phyloP scores from a whole-genome alignment of 306 rosid genomes.

The Prunus davidiana region DNA sequence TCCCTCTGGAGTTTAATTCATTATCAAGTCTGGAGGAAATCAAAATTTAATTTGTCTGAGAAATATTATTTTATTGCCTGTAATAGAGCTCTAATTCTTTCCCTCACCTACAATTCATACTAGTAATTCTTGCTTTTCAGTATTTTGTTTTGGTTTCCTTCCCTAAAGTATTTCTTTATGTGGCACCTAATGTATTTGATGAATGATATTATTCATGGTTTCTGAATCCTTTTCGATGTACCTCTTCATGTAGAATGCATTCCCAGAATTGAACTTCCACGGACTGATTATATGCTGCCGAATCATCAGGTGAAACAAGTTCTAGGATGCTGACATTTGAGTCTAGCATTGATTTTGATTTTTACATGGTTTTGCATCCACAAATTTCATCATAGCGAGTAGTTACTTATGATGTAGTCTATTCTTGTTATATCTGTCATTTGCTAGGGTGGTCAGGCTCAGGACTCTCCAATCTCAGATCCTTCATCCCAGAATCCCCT shows the following conservation, averaged over 20 bases:
- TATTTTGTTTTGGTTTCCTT: background rate
- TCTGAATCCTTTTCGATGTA: slow-evolving; percentile 16
- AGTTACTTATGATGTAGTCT: background rate
- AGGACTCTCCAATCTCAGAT: slow-evolving; percentile 32
- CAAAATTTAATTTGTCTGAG: background rate
- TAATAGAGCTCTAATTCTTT: background rate
- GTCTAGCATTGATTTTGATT: background rate
- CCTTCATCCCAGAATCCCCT: slow-evolving; percentile 24
- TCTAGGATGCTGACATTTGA: slow-evolving; percentile 19
- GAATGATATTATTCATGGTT: background rate
- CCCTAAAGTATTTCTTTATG: background rate
- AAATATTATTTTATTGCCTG: background rate
- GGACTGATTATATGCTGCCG: slow-evolving; percentile 42
- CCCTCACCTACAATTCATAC: background rate
- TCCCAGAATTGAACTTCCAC: slow-evolving; percentile 59
- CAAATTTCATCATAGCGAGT: background rate
- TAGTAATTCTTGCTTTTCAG: background rate
- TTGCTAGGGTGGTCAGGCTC: slow-evolving; percentile 45
- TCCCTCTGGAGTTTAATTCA: slow-evolving; percentile 1
- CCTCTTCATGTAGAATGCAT: slow-evolving; percentile 52
- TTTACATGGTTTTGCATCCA: background rate
- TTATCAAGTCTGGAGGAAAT: background rate
- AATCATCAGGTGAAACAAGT: slow-evolving; percentile 55
- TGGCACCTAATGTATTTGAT: background rate
- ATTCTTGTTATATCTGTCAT: slow-evolving; percentile 6